Conservation (phyloP, 768 basidiomycete species). For the Zangia roseola region DNA sequence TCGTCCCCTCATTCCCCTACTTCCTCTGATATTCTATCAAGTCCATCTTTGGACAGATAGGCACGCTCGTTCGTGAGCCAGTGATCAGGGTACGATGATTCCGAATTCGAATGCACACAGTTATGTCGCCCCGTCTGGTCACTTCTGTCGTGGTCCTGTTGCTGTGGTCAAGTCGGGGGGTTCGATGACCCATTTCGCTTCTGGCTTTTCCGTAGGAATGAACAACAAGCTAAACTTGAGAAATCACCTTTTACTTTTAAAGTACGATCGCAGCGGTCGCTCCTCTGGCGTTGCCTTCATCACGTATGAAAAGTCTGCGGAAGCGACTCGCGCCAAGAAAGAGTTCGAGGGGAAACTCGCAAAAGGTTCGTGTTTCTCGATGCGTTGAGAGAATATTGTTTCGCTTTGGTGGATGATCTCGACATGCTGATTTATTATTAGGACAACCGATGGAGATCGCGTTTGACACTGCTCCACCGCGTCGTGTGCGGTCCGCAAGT, state of each 20-base stretch:
- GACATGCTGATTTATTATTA: slow-evolving; percentile 29
- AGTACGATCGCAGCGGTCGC: slow-evolving; percentile 97
- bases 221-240: slow-evolving; percentile 58
- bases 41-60: slow-evolving; percentile 90
- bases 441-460: slow-evolving; percentile 77
- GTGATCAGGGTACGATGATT: slow-evolving; percentile 87
- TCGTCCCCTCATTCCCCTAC: not conserved
- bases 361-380: slow-evolving; percentile 56
- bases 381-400: not conserved
- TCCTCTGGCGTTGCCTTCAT: slow-evolving; percentile 82
- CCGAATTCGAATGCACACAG: slow-evolving; percentile 40
- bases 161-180: slow-evolving; percentile 28
- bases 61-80: slow-evolving; percentile 91
- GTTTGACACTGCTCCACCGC: slow-evolving; percentile 52
- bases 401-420: not conserved
- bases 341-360: slow-evolving; percentile 85
- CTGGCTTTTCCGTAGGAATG: slow-evolving; percentile 34
- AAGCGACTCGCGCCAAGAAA: slow-evolving; percentile 82
- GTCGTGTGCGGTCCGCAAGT: slow-evolving; percentile 46
- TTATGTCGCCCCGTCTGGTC: slow-evolving; percentile 35
- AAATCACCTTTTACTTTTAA: slow-evolving; percentile 46
- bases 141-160: slow-evolving; percentile 32
- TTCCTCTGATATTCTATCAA: slow-evolving; percentile 29
- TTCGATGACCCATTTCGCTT: slow-evolving; percentile 44
- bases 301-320: slow-evolving; percentile 71